A percentile compares a stretch with the other conserved stretches of the same genome.
phyloP scores from a whole-genome alignment of 2,329 filamentous ascomycete species.

The Stagonosporopsis tanaceti region DNA sequence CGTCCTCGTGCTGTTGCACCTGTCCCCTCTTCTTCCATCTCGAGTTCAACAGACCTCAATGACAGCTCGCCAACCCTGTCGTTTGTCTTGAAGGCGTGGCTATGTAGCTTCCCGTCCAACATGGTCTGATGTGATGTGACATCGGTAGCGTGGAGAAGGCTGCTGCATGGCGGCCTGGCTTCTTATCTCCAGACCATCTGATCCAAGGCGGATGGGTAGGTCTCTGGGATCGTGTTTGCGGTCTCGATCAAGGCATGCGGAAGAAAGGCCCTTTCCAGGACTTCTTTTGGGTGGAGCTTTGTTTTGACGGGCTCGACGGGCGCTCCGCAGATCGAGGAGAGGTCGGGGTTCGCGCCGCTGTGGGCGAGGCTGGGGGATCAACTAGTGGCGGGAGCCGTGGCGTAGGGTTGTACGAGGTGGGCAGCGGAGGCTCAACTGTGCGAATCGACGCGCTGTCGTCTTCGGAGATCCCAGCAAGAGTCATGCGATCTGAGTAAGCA shows the following conservation, averaged over 20 bases:
- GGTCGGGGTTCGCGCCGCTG: slow-evolving; percentile 19
- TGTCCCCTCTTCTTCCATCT: not conserved
- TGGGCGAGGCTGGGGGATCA: slow-evolving; percentile 28
- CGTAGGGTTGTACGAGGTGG: slow-evolving; percentile 27
- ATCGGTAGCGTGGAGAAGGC: not conserved
- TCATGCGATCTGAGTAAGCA: slow-evolving; percentile 42
- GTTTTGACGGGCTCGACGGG: slow-evolving; percentile 10
- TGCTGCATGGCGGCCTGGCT: slow-evolving; percentile 3
- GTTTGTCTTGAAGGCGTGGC: not conserved
- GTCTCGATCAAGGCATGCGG: slow-evolving; percentile 35
- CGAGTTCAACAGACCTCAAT: not conserved
- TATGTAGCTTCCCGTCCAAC: not conserved
- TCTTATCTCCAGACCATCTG: not conserved
- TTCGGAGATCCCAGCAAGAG: slow-evolving; percentile 43
- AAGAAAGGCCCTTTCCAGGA: slow-evolving; percentile 45
- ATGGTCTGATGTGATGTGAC: slow-evolving; percentile 6
- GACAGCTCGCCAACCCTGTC: not conserved
- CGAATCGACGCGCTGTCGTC: slow-evolving; percentile 39
- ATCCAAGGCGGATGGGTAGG: not conserved
- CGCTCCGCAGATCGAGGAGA: slow-evolving; percentile 15
- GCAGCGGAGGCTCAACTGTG: slow-evolving; percentile 32
- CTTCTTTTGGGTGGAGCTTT: slow-evolving; percentile 21
- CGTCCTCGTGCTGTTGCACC: slow-evolving; percentile 7
- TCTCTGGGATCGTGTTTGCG: not conserved
- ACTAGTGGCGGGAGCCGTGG: slow-evolving; percentile 23